A percentile compares a stretch with the other conserved stretches of the same genome.
These are phyloP conservation scores for Nothopassalora personata DNA, from an alignment of 2,329 filamentous ascomycete genomes.

Conservation along the genomic window DNA sequence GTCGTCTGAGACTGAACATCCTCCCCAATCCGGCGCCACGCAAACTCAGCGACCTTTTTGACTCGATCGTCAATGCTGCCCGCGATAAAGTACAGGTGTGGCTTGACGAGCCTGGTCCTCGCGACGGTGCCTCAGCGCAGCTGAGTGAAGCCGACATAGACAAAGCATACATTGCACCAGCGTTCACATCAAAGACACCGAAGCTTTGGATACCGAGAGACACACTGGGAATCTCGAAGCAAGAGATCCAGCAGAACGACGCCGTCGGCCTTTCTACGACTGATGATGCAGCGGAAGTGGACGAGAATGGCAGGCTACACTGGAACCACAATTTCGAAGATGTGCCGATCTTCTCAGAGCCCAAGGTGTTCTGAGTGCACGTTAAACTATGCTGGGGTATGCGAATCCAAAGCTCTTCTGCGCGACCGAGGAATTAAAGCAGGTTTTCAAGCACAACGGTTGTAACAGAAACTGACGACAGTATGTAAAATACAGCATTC, in stretches of 20 bases:
- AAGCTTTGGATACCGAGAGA: conserved; percentile 45
- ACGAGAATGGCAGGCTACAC: conserved; percentile 42
- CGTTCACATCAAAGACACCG: conserved; percentile 39
- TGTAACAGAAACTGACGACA: not conserved
- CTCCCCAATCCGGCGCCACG: conserved; percentile 23
- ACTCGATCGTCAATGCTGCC: conserved; percentile 24
- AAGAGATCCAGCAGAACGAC: conserved; percentile 39
- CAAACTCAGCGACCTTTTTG: conserved; percentile 28
- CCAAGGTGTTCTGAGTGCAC: conserved; percentile 17
- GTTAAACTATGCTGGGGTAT: not conserved
- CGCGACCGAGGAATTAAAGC: not conserved
- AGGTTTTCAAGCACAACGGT: not conserved
- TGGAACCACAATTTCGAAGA: conserved; percentile 42
- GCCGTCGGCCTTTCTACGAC: conserved; percentile 39
- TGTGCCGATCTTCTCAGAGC: conserved; percentile 40
- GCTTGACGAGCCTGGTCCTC: conserved; percentile 17
- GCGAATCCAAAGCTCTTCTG: not conserved
- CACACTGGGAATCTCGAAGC: conserved; percentile 38
- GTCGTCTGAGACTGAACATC: conserved; percentile 26
- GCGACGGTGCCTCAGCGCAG: conserved; percentile 18
- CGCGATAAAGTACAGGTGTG: conserved; percentile 20
- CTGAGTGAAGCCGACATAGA: conserved; percentile 29
- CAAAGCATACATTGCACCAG: conserved; percentile 42
- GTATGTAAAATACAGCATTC: not conserved
- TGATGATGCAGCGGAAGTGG: conserved; percentile 41